Evolutionary conservation across 192 early-diverging fungal species (phyloP), one percentile per base, ranked within the genome.

Genomic region (Coemansia sp.): DNA sequence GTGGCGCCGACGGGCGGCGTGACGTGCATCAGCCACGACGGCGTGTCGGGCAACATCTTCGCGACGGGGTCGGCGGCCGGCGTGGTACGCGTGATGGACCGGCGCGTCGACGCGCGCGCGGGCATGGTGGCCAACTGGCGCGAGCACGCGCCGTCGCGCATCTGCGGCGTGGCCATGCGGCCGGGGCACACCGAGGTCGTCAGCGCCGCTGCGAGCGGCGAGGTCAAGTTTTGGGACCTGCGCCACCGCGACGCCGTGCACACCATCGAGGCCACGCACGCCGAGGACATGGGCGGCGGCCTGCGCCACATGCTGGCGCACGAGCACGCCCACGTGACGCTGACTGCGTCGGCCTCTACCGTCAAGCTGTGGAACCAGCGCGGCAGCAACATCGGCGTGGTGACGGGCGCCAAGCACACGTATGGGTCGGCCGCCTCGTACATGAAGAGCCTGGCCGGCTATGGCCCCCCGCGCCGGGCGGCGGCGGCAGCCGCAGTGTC

Each of bases 301-400:
- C 65, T 85, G 36, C 63, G 53, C n/a, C 67, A 76, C 31, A 70
- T 85, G 78, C 35, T 64, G 10, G 79, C 61, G 3, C 79, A 85
- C 37, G 79, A 85, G 53, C 71, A 45, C 25, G 67, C 75, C 36
- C 76, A 72, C 2, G 76, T 85, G n/a, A 64, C 60, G 27, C 54
- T 79, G 72, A 73, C 74, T 2, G 72, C 76, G 12, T 82, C 79
- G 2, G 69, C 64, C 6, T 64, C 70, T 0, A 65, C 73, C 2
- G 84, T 79, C 20, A 78, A 79, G 42, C 25, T 85, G 39, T 85
- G 84, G 84, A 80, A 85, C 61, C 76, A 70, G 70, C 54, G 71
- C 0, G 73, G 76, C 45, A 65, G 60, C 37, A 67, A 70, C 15
- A 70, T 85, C 39, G 84, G 84, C 31, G 59, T 71, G 11, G 71